Evolutionary conservation across 345 rosid species (phyloP).

Genomic region (Schrenkiella parvula): DNA sequence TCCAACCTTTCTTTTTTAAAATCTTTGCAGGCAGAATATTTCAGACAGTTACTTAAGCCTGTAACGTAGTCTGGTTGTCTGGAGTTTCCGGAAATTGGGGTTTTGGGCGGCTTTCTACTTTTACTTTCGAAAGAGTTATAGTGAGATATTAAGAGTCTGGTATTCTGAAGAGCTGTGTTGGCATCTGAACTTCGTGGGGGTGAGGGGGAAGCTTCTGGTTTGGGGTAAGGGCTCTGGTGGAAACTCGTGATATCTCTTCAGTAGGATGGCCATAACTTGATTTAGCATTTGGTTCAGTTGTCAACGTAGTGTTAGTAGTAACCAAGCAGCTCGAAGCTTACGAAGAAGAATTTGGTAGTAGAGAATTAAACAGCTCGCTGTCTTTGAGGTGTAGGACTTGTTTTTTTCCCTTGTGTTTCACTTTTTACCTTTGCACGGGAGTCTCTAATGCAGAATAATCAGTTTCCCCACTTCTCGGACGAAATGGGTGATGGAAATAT

Average conservation of each 20-base stretch:
- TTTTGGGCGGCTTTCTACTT: constrained; percentile 45
- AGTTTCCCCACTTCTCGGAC: constrained; percentile 39
- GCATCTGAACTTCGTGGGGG: constrained; percentile 9
- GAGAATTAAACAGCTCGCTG: constrained; percentile 28
- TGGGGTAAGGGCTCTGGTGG: constrained; percentile 30
- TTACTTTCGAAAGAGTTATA: constrained; percentile 33
- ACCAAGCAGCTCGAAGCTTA: constrained; percentile 26
- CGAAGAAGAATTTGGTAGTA: constrained; percentile 26
- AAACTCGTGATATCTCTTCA: constrained; percentile 18
- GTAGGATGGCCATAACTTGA: constrained; percentile 39
- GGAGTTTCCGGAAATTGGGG: constrained; percentile 30
- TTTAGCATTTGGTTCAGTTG: constrained; percentile 28
- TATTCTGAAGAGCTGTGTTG: constrained; percentile 33
- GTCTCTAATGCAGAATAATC: constrained; percentile 56
- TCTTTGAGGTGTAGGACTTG: constrained; percentile 18
- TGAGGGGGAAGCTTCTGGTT: constrained; percentile 15
- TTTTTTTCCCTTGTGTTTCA: constrained; percentile 4
- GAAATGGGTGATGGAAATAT: constrained; percentile 42
- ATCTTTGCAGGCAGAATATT: constrained; percentile 74
- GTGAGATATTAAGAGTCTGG: constrained; percentile 30
- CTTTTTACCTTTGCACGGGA: constrained; percentile 16
- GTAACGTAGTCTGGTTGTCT: constrained; percentile 71
- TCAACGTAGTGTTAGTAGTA: constrained; percentile 31
- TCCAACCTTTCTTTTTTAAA: background rate
- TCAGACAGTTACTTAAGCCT: constrained; percentile 96